These are phyloP conservation scores for Globisporangium paroecandrum DNA, from an alignment of 352 stramenopile genomes.

Conservation along the genomic window DNA sequence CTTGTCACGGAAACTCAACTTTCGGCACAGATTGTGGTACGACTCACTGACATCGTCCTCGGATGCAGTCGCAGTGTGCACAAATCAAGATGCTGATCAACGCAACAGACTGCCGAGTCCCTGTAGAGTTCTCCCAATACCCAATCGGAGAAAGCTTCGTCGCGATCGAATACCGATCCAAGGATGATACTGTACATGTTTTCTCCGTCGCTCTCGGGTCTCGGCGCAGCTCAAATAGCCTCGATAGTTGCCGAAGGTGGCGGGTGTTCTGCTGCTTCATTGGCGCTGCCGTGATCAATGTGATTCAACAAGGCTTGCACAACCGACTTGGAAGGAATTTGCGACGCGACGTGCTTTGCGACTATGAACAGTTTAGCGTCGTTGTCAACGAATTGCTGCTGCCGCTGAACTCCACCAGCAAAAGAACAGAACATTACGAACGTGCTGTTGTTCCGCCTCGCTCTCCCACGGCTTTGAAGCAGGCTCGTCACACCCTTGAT, in stretches of 20 bases:
- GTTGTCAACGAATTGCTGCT: conserved; percentile 51
- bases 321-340: conserved; percentile 41
- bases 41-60: conserved; percentile 31
- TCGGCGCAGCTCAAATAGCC: background rate
- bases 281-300: conserved; percentile 6
- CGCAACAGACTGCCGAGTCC: conserved; percentile 30
- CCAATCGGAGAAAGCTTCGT: conserved; percentile 6
- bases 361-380: conserved; percentile 44
- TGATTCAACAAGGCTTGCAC: conserved; percentile 36
- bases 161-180: conserved; percentile 25
- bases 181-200: conserved; percentile 47
- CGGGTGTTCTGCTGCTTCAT: background rate
- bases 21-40: conserved; percentile 35
- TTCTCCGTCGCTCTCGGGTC: conserved; percentile 11
- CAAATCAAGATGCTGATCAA: conserved; percentile 38
- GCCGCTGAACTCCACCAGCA: conserved; percentile 30
- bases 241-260: background rate
- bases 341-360: conserved; percentile 33
- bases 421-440: conserved; percentile 74
- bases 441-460: conserved; percentile 45
- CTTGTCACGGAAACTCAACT: conserved; percentile 31
- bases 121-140: conserved; percentile 30
- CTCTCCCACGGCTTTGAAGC: conserved; percentile 73
- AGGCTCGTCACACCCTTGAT: conserved; percentile 66
- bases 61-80: conserved; percentile 34